Percentiles rank a stretch among this genome's conserved stretches.
These are phyloP conservation scores for Claviceps humidiphila DNA, from an alignment of 2,329 filamentous ascomycete genomes.

Conservation along the genomic window DNA sequence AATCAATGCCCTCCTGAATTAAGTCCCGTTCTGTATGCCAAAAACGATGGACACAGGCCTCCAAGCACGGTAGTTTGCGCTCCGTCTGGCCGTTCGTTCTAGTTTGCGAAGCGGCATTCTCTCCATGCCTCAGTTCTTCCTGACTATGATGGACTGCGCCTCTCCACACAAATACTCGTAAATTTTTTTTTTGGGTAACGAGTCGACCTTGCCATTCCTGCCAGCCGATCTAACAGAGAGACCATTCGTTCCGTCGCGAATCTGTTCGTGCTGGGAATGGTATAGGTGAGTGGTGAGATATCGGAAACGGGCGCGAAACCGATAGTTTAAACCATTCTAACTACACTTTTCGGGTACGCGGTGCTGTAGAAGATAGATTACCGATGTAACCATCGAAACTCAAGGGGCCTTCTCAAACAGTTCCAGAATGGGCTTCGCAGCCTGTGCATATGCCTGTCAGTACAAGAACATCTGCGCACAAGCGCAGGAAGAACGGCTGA, in stretches of 20 bases:
- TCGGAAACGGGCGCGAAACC: no score
- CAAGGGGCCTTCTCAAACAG: constrained; percentile 63
- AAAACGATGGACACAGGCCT: not conserved
- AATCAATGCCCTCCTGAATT: not conserved
- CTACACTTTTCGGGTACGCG: not conserved
- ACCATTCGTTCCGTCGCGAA: not conserved
- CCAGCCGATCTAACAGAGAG: no score
- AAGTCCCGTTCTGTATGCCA: not conserved
- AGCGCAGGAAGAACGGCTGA: not conserved
- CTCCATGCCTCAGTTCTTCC: not conserved
- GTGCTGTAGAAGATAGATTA: not conserved
- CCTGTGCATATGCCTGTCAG: constrained; percentile 31
- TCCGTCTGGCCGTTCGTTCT: not conserved
- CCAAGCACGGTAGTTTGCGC: not conserved
- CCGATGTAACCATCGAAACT: constrained; percentile 6
- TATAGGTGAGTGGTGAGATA: not conserved
- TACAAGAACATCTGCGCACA: not conserved
- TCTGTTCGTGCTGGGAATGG: not conserved
- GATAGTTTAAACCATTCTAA: not conserved
- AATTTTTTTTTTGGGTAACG: not conserved
- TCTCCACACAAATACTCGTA: not conserved
- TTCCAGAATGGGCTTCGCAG: constrained; percentile 77
- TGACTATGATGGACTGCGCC: not conserved
- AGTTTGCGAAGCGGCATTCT: not conserved
- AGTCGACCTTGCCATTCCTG: not conserved